Percentiles rank a stretch among this genome's conserved stretches.
These are phyloP conservation scores for Bacidia gigantensis DNA, from an alignment of 495 filamentous ascomycete species.

Conservation along the genomic window DNA sequence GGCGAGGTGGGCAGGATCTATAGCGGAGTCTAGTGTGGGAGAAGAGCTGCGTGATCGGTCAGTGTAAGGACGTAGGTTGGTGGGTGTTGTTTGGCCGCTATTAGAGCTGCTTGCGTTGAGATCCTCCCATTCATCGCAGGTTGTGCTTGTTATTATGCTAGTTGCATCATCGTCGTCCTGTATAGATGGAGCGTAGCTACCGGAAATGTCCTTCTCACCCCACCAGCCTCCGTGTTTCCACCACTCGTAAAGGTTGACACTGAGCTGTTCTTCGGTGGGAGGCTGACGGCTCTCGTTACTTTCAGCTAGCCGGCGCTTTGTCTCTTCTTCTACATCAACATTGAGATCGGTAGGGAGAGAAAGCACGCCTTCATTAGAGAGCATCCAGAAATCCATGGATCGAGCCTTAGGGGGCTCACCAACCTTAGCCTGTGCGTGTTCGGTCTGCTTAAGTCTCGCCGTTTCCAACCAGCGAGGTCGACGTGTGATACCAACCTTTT, in stretches of 20 bases:
- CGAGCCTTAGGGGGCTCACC: constrained; percentile 7
- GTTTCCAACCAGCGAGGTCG: constrained; percentile 50
- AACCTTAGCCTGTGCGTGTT: constrained; percentile 15
- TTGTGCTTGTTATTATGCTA: constrained; percentile 55
- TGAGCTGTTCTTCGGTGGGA: constrained; percentile 46
- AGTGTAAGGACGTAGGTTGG: constrained; percentile 35
- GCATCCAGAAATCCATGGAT: constrained; percentile 45
- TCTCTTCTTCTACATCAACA: constrained; percentile 66
- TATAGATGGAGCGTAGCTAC: constrained; percentile 43
- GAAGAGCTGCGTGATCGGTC: constrained; percentile 7
- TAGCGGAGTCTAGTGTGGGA: constrained; percentile 23
- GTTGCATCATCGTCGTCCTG: constrained; percentile 51
- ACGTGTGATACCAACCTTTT: constrained; percentile 44
- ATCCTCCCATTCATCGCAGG: constrained; percentile 44
- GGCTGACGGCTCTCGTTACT: constrained; percentile 20
- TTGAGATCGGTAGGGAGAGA: constrained; percentile 41
- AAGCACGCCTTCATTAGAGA: constrained; percentile 42
- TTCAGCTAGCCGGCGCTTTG: constrained; percentile 40
- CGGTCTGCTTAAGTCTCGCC: constrained; percentile 12
- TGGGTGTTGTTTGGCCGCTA: constrained; percentile 64
- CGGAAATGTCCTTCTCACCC: constrained; percentile 64
- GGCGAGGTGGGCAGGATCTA: constrained; percentile 58
- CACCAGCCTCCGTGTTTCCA: constrained; percentile 70
- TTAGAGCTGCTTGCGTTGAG: constrained; percentile 36
- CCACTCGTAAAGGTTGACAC: constrained; percentile 61